phyloP scores from a whole-genome alignment of 345 rosid species.

The Populus euphratica region DNA sequence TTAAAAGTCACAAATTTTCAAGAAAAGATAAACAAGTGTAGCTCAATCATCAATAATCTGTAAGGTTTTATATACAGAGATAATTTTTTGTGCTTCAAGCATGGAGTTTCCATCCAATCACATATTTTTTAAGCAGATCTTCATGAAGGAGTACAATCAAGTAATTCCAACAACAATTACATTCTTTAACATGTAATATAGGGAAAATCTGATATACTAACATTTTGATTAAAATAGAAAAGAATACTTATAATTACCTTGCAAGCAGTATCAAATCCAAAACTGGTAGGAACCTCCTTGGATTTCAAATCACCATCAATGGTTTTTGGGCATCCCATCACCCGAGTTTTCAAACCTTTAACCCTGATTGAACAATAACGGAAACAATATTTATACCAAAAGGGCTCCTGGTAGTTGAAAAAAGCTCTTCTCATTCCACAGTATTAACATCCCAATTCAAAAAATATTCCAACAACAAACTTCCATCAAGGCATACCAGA shows the following conservation, averaged over 20 bases:
- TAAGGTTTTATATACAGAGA: background rate
- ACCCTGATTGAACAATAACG: slow-evolving; percentile 38
- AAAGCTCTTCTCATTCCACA: background rate
- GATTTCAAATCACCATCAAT: slow-evolving; percentile 98
- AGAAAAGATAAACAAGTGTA: background rate
- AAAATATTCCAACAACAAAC: background rate
- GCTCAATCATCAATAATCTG: background rate
- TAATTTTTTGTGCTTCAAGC: background rate
- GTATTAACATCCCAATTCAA: background rate
- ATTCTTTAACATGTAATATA: background rate
- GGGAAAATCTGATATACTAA: background rate
- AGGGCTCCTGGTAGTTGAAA: background rate
- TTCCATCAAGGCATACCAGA: slow-evolving; percentile 42
- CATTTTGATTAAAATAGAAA: background rate
- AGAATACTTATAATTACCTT: slow-evolving; percentile 47
- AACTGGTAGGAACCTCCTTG: slow-evolving; percentile 97
- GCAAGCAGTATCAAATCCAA: slow-evolving; percentile 99
- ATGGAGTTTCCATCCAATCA: background rate
- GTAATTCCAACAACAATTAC: background rate
- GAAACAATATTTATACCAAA: background rate
- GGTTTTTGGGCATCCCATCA: slow-evolving; percentile 98
- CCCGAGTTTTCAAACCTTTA: slow-evolving; percentile 78
- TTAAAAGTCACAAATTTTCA: background rate
- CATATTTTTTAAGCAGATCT: background rate
- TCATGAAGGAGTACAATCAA: background rate